Base-by-base conservation (phyloP, 2,329 filamentous ascomycete genomes). In the Dryadomyces quercus-mongolicae region DNA sequence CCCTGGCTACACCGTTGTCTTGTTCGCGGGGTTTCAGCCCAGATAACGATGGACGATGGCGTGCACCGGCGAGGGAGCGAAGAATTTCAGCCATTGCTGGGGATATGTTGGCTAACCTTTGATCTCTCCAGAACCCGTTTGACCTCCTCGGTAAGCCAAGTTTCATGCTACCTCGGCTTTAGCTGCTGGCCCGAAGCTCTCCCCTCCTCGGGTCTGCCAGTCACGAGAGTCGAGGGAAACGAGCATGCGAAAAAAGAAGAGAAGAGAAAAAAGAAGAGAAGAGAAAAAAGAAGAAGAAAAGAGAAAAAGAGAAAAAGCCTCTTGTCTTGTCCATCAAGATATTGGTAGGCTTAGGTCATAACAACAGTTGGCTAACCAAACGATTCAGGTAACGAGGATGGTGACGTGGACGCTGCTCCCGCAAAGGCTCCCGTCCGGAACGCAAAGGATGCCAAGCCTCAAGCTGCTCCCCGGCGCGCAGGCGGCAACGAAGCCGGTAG, bases 141-240 rank as follows among this genome's bases (percentile, higher is more conserved):
- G 92, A 93, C 82, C 85, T 95, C 78, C 89, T 98, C 81, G 92
- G 93, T 97, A 95, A 60, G 56, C 12, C 36, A 15, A 34, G n/a
- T 18, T 16, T 36, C 15, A 34, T 36, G 38, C n/a, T n/a, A 4
- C 25, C 34, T 21, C 6, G 43, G 9, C 5, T 16, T 31, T 31
- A 31, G 25, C 25, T 31, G 25, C 25, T 31, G 25, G 25, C 25
- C 25, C 25, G 25, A 31, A 31, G 25, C 25, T 31, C 4, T 31
- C 25, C 25, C 25, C 25, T 31, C 25, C 25, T 31, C 25, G 25
- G 25, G 25, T 5, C 25, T 31, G 25, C 25, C 25, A 8, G 25
- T 31, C 25, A 31, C 25, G 25, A 31, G 25, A 31, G 25, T 31
- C 8, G 25, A 31, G 25, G 4, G 8, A 8, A 8, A 8, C 25